Evolutionary conservation across 345 rosid genomes (phyloP).

Genomic region (Ceriops tagal): DNA sequence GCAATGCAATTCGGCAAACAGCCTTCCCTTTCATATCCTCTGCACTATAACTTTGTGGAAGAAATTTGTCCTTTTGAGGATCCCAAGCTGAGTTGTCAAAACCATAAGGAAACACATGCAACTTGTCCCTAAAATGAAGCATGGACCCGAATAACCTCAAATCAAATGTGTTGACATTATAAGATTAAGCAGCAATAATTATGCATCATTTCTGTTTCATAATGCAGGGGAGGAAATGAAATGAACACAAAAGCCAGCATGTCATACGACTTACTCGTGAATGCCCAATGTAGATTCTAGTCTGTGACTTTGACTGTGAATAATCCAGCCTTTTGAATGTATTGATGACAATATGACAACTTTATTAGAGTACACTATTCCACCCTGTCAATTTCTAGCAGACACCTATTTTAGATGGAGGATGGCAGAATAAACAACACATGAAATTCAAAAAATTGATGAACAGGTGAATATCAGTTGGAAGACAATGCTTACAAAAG

Average conservation of each 20-base stretch:
- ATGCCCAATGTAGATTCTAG: constrained; percentile 51
- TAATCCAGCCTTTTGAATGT: constrained; percentile 46
- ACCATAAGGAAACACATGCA: constrained; percentile 57
- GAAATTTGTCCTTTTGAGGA: constrained; percentile 58
- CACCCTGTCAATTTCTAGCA: constrained; percentile 54
- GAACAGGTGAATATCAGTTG: no score
- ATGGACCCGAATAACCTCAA: constrained; percentile 7
- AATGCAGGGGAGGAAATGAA: not conserved
- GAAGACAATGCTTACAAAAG: no score
- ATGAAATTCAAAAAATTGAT: no score
- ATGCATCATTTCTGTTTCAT: constrained; percentile 6
- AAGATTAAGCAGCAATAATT: constrained; percentile 1
- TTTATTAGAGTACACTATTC: constrained; percentile 73
- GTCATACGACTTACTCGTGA: constrained; percentile 42
- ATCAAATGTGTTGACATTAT: not conserved
- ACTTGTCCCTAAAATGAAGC: constrained; percentile 52
- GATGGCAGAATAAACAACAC: not conserved
- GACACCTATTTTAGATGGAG: constrained; percentile 6
- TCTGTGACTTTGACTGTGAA: constrained; percentile 45
- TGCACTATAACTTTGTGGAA: constrained; percentile 51
- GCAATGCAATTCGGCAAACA: constrained; percentile 54
- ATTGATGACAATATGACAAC: constrained; percentile 52
- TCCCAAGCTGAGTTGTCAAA: constrained; percentile 56
- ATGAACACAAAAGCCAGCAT: not conserved
- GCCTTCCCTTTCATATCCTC: constrained; percentile 59